A percentile compares a stretch with the other conserved stretches of the same genome.
These are phyloP conservation scores for Pleurotus tuber-regium DNA, from an alignment of 768 basidiomycete genomes.

Conservation along the genomic window DNA sequence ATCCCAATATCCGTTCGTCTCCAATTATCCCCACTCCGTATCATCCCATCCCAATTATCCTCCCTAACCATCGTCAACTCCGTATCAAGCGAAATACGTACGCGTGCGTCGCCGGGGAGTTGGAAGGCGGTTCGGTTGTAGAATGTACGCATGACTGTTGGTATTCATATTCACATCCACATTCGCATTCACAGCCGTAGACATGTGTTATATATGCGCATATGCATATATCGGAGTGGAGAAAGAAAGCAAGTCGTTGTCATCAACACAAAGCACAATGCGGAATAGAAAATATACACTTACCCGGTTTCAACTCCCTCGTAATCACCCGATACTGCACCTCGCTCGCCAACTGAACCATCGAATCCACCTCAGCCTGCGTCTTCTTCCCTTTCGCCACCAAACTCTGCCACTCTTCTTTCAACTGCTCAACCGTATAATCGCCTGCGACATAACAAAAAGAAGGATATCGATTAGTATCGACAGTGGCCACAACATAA, in stretches of 20 bases:
- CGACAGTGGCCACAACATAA: neutral
- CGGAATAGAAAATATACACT: slow-evolving; percentile 22
- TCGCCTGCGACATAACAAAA: slow-evolving; percentile 29
- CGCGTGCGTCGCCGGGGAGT: slow-evolving; percentile 96
- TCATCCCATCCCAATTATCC: slow-evolving; percentile 89
- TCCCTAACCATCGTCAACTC: slow-evolving; percentile 93
- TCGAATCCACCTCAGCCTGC: slow-evolving; percentile 84
- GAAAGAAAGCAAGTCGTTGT: no score
- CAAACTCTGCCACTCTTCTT: slow-evolving; percentile 80
- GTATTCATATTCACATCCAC: neutral
- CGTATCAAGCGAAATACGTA: slow-evolving; percentile 97
- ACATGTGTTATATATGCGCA: no score
- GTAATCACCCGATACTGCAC: slow-evolving; percentile 90
- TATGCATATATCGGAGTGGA: no score
- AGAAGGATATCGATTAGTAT: neutral
- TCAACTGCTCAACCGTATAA: slow-evolving; percentile 75
- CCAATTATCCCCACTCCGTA: slow-evolving; percentile 88
- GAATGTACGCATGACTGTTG: slow-evolving; percentile 89
- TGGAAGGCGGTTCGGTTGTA: slow-evolving; percentile 99
- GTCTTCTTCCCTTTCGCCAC: slow-evolving; percentile 90
- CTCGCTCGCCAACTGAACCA: slow-evolving; percentile 97
- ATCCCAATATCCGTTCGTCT: slow-evolving; percentile 91
- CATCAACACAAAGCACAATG: neutral
- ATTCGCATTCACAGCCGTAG: no score
- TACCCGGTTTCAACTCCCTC: slow-evolving; percentile 80